Percentiles rank a stretch among this genome's conserved stretches.
Evolutionary conservation across 805 yeast species (phyloP).

Genomic region (Suhomyces faveliae): DNA sequence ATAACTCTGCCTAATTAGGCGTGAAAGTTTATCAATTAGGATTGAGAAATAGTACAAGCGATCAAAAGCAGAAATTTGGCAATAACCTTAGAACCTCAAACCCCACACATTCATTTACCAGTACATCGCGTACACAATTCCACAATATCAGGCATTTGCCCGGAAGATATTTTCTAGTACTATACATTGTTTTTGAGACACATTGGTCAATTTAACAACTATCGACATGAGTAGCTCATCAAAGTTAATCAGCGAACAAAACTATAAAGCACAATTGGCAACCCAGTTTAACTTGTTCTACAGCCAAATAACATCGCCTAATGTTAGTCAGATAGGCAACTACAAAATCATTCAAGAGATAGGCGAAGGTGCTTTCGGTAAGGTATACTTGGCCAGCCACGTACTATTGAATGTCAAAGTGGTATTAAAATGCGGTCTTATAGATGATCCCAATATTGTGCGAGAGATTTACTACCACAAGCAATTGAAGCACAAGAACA

Average conservation of each 20-base stretch:
- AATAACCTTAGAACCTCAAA: neutral
- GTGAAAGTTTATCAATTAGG: neutral
- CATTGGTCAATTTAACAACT: no score
- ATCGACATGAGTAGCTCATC: constrained; percentile 17
- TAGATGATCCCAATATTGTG: constrained; percentile 80
- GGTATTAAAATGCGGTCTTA: constrained; percentile 78
- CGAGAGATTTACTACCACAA: constrained; percentile 87
- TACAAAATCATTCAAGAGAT: constrained; percentile 70
- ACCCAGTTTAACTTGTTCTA: constrained; percentile 64
- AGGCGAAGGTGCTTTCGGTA: constrained; percentile 93
- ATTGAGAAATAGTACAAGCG: neutral
- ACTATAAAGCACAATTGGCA: constrained; percentile 52
- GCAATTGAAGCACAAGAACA: constrained; percentile 79
- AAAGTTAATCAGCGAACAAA: constrained; percentile 29
- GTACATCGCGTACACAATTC: no score
- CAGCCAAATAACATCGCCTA: constrained; percentile 41
- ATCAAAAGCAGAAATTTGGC: neutral
- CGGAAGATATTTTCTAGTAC: no score
- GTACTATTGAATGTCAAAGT: constrained; percentile 67
- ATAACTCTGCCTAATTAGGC: neutral
- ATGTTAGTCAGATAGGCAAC: constrained; percentile 71
- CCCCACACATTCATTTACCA: neutral
- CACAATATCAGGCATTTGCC: no score
- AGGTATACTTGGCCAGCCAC: constrained; percentile 83
- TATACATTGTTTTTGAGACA: no score